phyloP scores from a whole-genome alignment of 1,139 yeast genomes.

The Yamadazyma triangularis region DNA sequence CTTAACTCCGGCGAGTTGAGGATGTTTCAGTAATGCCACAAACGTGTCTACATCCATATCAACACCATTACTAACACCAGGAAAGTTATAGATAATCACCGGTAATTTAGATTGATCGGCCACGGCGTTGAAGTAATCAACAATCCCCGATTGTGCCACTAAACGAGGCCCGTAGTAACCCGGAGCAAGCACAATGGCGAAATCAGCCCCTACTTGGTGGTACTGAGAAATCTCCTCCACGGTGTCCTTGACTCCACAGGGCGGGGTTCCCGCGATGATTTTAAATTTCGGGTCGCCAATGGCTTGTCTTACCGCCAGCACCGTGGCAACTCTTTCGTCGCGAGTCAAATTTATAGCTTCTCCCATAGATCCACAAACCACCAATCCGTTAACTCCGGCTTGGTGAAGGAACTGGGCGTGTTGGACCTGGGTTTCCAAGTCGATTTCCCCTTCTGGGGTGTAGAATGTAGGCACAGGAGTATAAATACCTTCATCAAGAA shows the following conservation, averaged over 20 bases:
- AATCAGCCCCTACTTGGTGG: constrained; percentile 38
- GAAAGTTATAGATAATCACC: constrained; percentile 43
- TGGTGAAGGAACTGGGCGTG: constrained; percentile 25
- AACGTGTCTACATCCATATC: constrained; percentile 23
- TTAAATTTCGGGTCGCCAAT: no score
- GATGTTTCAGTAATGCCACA: constrained; percentile 27
- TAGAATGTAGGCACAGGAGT: constrained; percentile 35
- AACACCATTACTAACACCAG: constrained; percentile 40
- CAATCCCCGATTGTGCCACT: constrained; percentile 35
- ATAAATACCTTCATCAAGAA: constrained; percentile 17
- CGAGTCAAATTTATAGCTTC: constrained; percentile 40
- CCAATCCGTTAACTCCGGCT: constrained; percentile 26
- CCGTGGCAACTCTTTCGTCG: constrained; percentile 29
- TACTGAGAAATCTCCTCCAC: constrained; percentile 28
- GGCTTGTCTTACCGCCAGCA: constrained; percentile 6
- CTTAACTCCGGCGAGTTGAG: constrained; percentile 43
- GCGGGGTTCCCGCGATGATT: constrained; percentile 41
- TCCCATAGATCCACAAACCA: constrained; percentile 35
- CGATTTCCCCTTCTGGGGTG: constrained; percentile 21
- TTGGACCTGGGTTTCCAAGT: constrained; percentile 23
- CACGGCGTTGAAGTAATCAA: constrained; percentile 35
- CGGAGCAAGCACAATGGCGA: constrained; percentile 39
- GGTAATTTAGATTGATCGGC: constrained; percentile 42
- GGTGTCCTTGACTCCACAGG: constrained; percentile 31
- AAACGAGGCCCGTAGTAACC: constrained; percentile 41